phyloP scores from a whole-genome alignment of 2,329 filamentous ascomycete species.

The Clonostachys chloroleuca region DNA sequence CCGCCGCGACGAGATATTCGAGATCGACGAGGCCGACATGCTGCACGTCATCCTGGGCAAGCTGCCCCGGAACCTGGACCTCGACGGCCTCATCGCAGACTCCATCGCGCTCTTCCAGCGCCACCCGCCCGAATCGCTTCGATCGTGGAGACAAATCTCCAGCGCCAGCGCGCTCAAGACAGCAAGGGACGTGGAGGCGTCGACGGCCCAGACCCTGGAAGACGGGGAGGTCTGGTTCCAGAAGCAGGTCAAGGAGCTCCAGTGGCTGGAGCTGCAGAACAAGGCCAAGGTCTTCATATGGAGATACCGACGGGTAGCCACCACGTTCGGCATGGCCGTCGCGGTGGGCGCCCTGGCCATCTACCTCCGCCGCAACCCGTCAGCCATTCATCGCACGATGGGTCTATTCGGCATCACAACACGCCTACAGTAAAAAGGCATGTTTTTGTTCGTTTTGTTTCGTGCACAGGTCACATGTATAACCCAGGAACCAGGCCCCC shows the following conservation, averaged over 20 bases:
- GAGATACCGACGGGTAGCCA: constrained; percentile 61
- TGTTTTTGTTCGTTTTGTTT: too few relatives aligned
- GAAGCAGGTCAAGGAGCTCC: constrained; percentile 68
- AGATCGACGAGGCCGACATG: constrained; percentile 91
- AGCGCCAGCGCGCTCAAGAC: constrained; percentile 81
- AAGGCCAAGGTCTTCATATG: constrained; percentile 36
- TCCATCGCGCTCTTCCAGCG: constrained; percentile 59
- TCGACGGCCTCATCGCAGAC: constrained; percentile 70
- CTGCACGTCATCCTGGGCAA: constrained; percentile 85
- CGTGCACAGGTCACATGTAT: too few relatives aligned
- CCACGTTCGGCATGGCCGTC: constrained; percentile 59
- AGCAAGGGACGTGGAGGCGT: constrained; percentile 48
- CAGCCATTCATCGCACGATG: constrained; percentile 15
- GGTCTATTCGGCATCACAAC: constrained; percentile 10
- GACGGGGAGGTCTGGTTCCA: constrained; percentile 67
- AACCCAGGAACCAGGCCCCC: too few relatives aligned
- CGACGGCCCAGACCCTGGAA: constrained; percentile 51
- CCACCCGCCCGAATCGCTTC: constrained; percentile 69
- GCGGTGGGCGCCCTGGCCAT: constrained; percentile 65
- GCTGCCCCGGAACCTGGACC: constrained; percentile 73
- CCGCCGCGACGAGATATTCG: constrained; percentile 79
- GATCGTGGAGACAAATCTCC: constrained; percentile 70
- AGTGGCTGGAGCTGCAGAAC: constrained; percentile 49
- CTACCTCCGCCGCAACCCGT: constrained; percentile 52
- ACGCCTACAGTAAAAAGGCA: too few relatives aligned